Evolutionary conservation across 306 rosid species (phyloP), one percentile per base, ranked within the genome.

Genomic region (Quercus mongolica): DNA sequence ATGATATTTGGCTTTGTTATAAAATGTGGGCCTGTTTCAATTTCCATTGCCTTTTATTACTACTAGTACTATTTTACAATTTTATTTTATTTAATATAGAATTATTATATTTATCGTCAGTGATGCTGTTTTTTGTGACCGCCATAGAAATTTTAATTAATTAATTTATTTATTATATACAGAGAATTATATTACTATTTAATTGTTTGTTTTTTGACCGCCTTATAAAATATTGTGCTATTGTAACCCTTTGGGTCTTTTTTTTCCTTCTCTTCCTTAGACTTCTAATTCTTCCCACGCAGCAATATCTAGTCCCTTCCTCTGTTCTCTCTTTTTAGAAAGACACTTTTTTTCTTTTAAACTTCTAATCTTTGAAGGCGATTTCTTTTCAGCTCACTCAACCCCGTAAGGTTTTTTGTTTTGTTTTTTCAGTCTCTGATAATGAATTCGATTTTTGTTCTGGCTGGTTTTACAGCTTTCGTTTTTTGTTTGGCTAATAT

Each of bases 21-120:
- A 30, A 25, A 74, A 15, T 30, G 26, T 12, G 68, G 69, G 58
- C 84, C 76, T 61, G 81, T 76, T 76, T 51, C 74, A 7, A 21
- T 10, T 62, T 61, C 35, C 74, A 12, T 31, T 17, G 15, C 54
- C 46, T 25, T 31, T 55, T 8, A 0, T 7, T 7, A 2, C 7
- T 8, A 10, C 68, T 0, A 25, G 30, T 30, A 17, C 61, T 56
- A 4, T 26, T 6, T n/a, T 6, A 58, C 15, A 6, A 3, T 5
- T 20, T 15, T 31, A 51, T 5, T 78, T 38, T 1, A 25, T 69
- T 10, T 18, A 23, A 25, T 41, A 49, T 13, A 10, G 54, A 49
- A 49, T 49, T 11, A 49, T 49, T 49, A 49, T 49, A 49, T 49
- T 49, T 49, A 12, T 13, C 17, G 54, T 13, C 17, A 49, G 14